A percentile compares a stretch with the other conserved stretches of the same genome.
Evolutionary conservation across 2,329 filamentous ascomycete genomes (phyloP).

Genomic region (Zymoseptoria pseudotritici): DNA sequence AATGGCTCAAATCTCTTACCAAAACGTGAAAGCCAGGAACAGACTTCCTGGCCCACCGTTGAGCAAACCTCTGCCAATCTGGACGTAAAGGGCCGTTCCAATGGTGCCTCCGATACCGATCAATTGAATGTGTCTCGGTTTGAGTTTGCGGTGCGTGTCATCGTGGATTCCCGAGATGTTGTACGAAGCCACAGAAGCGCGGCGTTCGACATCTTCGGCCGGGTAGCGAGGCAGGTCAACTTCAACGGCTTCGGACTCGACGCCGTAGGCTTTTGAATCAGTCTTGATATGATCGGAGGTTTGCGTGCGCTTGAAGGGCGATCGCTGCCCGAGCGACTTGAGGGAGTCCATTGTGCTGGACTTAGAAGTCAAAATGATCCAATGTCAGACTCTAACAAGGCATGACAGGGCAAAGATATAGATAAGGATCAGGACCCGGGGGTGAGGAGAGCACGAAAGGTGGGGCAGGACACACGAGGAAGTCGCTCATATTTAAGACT

Average conservation of each 20-base stretch:
- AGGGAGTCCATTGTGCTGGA: slow-evolving; percentile 8
- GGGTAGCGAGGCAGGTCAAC: slow-evolving; percentile 11
- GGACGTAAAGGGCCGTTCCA: slow-evolving; percentile 42
- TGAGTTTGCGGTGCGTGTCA: slow-evolving; percentile 37
- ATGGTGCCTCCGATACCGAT: slow-evolving; percentile 39
- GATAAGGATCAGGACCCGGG: not conserved
- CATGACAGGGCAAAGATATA: not conserved
- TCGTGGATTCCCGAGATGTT: slow-evolving; percentile 20
- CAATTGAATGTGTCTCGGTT: slow-evolving; percentile 41
- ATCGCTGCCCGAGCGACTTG: slow-evolving; percentile 6
- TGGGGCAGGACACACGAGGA: not conserved
- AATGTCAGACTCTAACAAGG: not conserved
- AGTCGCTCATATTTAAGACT: not conserved
- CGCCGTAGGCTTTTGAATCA: slow-evolving; percentile 7
- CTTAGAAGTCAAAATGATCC: not conserved
- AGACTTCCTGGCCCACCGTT: slow-evolving; percentile 41
- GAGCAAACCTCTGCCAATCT: slow-evolving; percentile 40
- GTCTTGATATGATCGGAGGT: slow-evolving; percentile 9
- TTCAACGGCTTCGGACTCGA: slow-evolving; percentile 1
- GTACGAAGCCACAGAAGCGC: slow-evolving; percentile 17
- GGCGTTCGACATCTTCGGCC: slow-evolving; percentile 15
- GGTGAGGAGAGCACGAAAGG: not conserved
- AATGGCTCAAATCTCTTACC: slow-evolving; percentile 18
- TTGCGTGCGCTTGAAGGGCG: slow-evolving; percentile 12
- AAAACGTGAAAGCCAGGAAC: slow-evolving; percentile 41